Evolutionary conservation across 345 rosid genomes (phyloP), one percentile per base, ranked within the genome.

Genomic region (Sonneratia alba): DNA sequence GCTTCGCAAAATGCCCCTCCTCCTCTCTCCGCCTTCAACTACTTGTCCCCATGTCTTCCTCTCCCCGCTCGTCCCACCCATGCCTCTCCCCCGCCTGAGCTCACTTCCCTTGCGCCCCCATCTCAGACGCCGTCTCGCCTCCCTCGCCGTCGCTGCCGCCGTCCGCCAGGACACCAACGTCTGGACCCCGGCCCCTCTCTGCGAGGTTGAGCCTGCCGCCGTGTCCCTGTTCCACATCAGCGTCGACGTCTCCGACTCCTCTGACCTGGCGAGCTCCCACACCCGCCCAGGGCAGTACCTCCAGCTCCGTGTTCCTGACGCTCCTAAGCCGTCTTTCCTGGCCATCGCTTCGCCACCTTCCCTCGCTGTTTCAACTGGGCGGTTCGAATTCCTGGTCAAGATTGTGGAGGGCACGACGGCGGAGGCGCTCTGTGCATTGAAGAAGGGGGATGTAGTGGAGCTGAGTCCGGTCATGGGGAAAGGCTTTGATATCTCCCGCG

Each of bases 271-370:
- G 32, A 76, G 76, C 2, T 85, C 98, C 3, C 78, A 95, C 75
- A 81, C 89, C 27, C 72, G 79, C 45, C 83, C 96, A 2, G 99
- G 99, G 13, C 99, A 95, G 78, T 95, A 90, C 82, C 88, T 92
- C 36, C 98, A 90, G 92, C 85, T 95, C 47, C 94, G 96, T 13
- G 74, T 95, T 37, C 88, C 83, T 15, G 89, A 86, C 70, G 82
- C 75, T 2, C 88, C 76, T 68, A 92, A 83, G 77, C 97, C 93
- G 0, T 73, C 98, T 3, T 92, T 95, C 69, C 79, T 95, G 19
- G 96, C 99, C 42, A 86, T 95, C 56, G 96, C 98, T 3, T 95
- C 96, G 69, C 89, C 98, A 67, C 98, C 98, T 24, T 81, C 85
- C 14, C 71, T 83, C 9, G 83, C 97, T 10, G 71, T 85, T 3